Evolutionary conservation across 192 early-diverging fungal species (phyloP), one percentile per base, ranked within the genome.

Genomic region (Phycomyces blakesleeanus): DNA sequence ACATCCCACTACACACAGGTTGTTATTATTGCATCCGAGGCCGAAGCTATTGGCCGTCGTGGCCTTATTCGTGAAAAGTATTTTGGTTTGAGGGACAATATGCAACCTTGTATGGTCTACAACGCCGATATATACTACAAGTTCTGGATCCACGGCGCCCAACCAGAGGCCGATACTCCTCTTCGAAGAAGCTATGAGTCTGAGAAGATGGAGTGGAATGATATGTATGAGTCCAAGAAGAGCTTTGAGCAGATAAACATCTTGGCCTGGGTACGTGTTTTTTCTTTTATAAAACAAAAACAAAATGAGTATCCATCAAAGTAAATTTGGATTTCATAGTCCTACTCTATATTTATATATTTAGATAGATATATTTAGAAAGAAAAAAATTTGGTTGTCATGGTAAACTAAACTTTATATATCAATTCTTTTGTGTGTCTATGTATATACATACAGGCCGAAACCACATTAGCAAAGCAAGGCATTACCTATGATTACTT

Each of bases 161-260:
- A 8, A 22, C 73, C 25, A 34, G 61, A 51, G 61, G 42, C 62
- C 62, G 61, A 71, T 63, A 81, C 51, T 29, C 50, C 22, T 51
- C 42, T 34, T 51, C 64, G 51, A 47, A 77, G 55, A 60, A 64
- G 49, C 55, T 82, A 64, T 49, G 68, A 75, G 25, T 72, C 73
- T 9, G 83, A 85, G 57, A 71, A 71, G 6, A 82, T 82, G 64
- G 83, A 85, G 63, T 85, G 63, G 68, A 69, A 75, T 34, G 83
- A 85, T 53, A 27, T 69, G 21, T 63, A 61, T 3, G 69, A 78
- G 57, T 44, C 50, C 25, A 53, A n/a, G 8, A 52, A 24, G 11
- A 24, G 47, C 3, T 66, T 59, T 51, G 60, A 64, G n/a, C 63
- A 69, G 42, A 25, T 15, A 5, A 50, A 64, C 16, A 55, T 65